A percentile compares a stretch with the other conserved stretches of the same genome.
These are phyloP conservation scores for Ophiobolus disseminans DNA, from an alignment of 2,329 filamentous ascomycete genomes.

Conservation along the genomic window DNA sequence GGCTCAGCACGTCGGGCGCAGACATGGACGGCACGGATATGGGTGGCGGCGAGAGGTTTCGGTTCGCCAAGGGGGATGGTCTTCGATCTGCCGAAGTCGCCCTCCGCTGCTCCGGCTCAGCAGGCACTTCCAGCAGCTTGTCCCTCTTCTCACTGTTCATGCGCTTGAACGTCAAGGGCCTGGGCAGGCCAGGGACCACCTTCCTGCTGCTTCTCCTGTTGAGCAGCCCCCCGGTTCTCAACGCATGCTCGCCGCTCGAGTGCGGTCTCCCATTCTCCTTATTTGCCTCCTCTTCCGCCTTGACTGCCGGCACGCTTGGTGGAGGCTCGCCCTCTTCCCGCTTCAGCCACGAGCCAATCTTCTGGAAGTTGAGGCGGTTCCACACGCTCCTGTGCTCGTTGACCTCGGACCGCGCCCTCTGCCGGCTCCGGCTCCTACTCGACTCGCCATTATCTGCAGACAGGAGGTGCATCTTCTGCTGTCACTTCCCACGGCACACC, in stretches of 20 bases:
- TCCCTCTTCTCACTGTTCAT: slow-evolving; percentile 82
- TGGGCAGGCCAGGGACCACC: slow-evolving; percentile 80
- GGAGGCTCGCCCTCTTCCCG: slow-evolving; percentile 45
- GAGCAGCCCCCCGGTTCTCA: slow-evolving; percentile 27
- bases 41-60: slow-evolving; percentile 52
- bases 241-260: slow-evolving; percentile 38
- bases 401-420: slow-evolving; percentile 44
- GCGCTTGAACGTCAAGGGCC: slow-evolving; percentile 79
- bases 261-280: slow-evolving; percentile 46
- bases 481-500: slow-evolving; percentile 11
- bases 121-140: slow-evolving; percentile 71
- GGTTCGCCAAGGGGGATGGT: slow-evolving; percentile 65
- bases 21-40: slow-evolving; percentile 49
- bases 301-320: slow-evolving; percentile 1
- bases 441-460: slow-evolving; percentile 35
- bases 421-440: slow-evolving; percentile 40
- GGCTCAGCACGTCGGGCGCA: slow-evolving; percentile 48
- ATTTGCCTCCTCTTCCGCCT: slow-evolving; percentile 11
- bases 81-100: slow-evolving; percentile 74
- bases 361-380: slow-evolving; percentile 48
- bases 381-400: slow-evolving; percentile 46
- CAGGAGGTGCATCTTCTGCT: slow-evolving; percentile 35
- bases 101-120: slow-evolving; percentile 71
- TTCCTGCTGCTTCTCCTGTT: slow-evolving; percentile 53
- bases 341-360: slow-evolving; percentile 51